Evolutionary conservation across 2,329 filamentous ascomycete genomes (phyloP).

Genomic region (Aureobasidium uvarum): DNA sequence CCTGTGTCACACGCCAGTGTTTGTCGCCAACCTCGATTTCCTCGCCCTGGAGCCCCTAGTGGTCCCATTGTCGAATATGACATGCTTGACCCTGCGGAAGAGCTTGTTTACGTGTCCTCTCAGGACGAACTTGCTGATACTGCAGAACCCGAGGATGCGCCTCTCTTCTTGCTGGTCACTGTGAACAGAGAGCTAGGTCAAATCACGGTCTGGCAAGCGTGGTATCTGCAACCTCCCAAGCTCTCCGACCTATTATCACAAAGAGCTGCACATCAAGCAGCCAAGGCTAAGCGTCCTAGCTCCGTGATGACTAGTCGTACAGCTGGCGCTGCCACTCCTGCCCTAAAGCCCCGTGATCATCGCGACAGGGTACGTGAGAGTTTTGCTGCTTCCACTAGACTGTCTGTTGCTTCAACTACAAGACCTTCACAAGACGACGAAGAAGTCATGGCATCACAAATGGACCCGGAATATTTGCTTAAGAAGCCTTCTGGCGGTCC

Average conservation of each 20-base stretch:
- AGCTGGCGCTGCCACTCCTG: conserved; percentile 74
- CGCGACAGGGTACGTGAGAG: conserved; percentile 72
- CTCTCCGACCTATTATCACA: conserved; percentile 46
- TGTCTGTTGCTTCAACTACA: conserved; percentile 31
- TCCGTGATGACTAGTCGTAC: conserved; percentile 61
- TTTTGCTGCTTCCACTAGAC: conserved; percentile 57
- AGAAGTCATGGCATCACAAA: conserved; percentile 49
- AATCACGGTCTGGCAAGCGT: conserved; percentile 82
- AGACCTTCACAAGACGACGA: conserved; percentile 40
- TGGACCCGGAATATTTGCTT: conserved; percentile 52
- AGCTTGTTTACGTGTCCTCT: conserved; percentile 78
- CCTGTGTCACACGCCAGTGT: conserved; percentile 63
- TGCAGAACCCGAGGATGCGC: conserved; percentile 46
- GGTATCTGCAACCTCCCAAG: conserved; percentile 68
- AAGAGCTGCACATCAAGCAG: conserved; percentile 40
- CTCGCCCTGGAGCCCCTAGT: conserved; percentile 20
- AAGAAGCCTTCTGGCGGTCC: conserved; percentile 56
- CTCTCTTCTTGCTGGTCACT: conserved; percentile 73
- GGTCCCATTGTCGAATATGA: conserved; percentile 50
- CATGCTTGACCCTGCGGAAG: conserved; percentile 72
- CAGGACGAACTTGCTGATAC: conserved; percentile 54
- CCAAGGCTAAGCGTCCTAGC: conserved; percentile 60
- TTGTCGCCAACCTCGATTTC: conserved; percentile 24
- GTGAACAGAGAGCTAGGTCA: conserved; percentile 71
- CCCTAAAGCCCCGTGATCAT: conserved; percentile 56